Evolutionary conservation across 1,284 basidiomycete genomes (phyloP).

Genomic region (Lignosus rhinocerotis): DNA sequence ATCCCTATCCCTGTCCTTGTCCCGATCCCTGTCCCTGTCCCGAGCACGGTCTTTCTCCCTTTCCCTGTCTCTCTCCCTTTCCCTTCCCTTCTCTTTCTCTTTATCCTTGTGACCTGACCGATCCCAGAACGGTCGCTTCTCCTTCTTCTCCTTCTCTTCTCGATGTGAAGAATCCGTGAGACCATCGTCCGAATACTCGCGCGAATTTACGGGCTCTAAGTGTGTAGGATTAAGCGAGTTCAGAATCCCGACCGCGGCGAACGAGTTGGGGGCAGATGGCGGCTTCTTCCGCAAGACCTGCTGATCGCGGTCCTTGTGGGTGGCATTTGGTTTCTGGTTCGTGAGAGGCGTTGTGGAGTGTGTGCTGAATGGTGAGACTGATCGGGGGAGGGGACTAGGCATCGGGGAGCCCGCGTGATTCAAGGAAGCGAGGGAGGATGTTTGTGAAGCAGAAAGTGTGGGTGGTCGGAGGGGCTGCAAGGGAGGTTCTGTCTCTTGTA

Average conservation of each 20-base stretch:
- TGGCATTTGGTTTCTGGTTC: conserved; percentile 9
- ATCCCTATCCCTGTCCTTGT: conserved; percentile 20
- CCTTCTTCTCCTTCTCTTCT: conserved; percentile 44
- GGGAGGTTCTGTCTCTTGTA: conserved; percentile 32
- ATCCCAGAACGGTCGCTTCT: conserved; percentile 57
- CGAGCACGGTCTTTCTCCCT: conserved; percentile 10
- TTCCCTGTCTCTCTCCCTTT: conserved; percentile 30
- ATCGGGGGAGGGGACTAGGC: conserved; percentile 36
- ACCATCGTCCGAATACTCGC: conserved; percentile 30
- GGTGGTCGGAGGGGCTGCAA: conserved; percentile 30
- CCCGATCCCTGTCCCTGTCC: conserved; percentile 28
- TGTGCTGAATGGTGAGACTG: conserved; percentile 42
- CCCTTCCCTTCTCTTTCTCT: conserved; percentile 27
- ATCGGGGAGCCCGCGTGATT: conserved; percentile 24
- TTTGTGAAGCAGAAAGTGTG: conserved; percentile 40
- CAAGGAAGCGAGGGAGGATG: conserved; percentile 45
- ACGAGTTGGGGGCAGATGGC: conserved; percentile 24
- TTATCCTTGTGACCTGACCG: conserved; percentile 34
- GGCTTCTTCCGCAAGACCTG: conserved; percentile 35
- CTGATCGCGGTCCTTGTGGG: conserved; percentile 27
- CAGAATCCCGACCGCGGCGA: conserved; percentile 54
- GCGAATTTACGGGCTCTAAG: conserved; percentile 20
- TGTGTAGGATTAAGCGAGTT: conserved; percentile 55
- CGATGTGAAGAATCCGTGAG: conserved; percentile 35
- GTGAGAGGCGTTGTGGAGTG: conserved; percentile 31